Conservation (phyloP, 495 filamentous ascomycete species). For the Tuber microsphaerosporum region DNA sequence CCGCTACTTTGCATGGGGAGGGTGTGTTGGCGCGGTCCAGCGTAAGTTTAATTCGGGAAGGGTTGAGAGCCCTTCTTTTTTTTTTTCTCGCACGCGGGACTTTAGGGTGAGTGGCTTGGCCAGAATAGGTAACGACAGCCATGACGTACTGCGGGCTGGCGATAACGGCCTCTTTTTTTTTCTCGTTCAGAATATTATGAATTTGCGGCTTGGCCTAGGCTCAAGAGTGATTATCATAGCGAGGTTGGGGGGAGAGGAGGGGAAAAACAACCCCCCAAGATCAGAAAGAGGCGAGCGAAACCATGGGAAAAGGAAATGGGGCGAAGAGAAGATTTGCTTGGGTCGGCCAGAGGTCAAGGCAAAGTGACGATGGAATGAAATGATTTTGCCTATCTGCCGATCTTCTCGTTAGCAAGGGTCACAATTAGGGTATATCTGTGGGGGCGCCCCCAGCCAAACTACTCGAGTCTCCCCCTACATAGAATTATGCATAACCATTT, state of each 20-base stretch:
- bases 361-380: background rate
- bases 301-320: background rate
- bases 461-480: constrained; percentile 1
- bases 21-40: constrained; percentile 4
- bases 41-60: constrained; percentile 4
- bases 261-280: background rate
- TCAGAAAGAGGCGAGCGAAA: background rate
- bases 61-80: background rate
- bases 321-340: background rate
- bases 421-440: background rate
- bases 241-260: background rate
- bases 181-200: background rate
- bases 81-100: background rate
- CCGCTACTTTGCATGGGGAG: background rate
- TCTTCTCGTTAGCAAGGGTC: background rate
- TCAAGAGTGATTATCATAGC: background rate
- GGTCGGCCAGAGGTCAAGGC: background rate
- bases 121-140: background rate
- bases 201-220: background rate
- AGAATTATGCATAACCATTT: background rate
- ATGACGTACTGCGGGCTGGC: background rate
- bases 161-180: background rate
- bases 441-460: constrained; percentile 2
- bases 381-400: background rate
- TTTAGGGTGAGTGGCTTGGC: background rate